These are phyloP conservation scores for Tritrichomonas musculus DNA, from an alignment of 208 protist genomes.

Conservation along the genomic window DNA sequence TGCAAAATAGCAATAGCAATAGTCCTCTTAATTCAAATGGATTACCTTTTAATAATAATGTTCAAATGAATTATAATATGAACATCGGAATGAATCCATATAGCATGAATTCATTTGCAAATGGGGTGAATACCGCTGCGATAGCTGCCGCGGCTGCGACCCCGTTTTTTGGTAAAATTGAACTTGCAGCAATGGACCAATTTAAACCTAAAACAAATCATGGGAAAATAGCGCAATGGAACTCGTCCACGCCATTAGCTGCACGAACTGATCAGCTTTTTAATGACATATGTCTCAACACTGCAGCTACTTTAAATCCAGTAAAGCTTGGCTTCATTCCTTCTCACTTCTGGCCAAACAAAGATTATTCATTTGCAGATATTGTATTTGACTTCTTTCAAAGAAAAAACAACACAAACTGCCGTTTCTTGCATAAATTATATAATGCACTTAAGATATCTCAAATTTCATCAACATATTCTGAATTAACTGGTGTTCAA, in stretches of 20 bases:
- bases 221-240: background rate
- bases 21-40: too few species aligned
- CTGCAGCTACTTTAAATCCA: background rate
- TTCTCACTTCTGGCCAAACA: background rate
- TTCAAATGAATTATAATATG: too few species aligned
- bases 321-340: background rate
- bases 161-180: too few species aligned
- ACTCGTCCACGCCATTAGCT: background rate
- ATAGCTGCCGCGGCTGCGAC: too few species aligned
- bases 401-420: conserved; percentile 28
- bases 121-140: too few species aligned
- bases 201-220: background rate
- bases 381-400: background rate
- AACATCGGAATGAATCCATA: too few species aligned
- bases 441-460: conserved; percentile 12
- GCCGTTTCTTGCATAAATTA: background rate
- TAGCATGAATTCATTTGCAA: too few species aligned
- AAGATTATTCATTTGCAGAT: background rate
- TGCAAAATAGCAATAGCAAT: too few species aligned
- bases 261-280: background rate
- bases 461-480: background rate
- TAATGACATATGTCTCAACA: background rate
- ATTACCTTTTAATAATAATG: too few species aligned
- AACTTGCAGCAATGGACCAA: background rate
- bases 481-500: background rate